These are phyloP conservation scores for Xanthoparmelia taractica DNA, from an alignment of 495 filamentous ascomycete species.

Conservation along the genomic window DNA sequence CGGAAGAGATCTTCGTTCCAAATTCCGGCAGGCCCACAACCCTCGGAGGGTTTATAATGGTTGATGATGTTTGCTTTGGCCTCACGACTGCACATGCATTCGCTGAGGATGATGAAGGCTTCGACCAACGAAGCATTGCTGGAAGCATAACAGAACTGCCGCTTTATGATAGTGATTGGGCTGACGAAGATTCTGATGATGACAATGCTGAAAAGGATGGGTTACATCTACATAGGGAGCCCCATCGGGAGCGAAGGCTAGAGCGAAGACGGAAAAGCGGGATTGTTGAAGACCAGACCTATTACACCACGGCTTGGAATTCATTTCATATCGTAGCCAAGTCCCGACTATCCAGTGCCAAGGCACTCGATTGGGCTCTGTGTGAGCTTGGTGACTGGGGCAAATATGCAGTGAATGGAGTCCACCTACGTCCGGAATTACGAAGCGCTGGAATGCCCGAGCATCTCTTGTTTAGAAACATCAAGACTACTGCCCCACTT, in stretches of 20 bases:
- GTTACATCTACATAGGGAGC: not conserved
- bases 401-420: constrained; percentile 9
- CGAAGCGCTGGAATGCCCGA: not conserved
- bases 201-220: not conserved
- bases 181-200: not conserved
- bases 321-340: constrained; percentile 1
- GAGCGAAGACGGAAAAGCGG: not conserved
- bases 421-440: not conserved
- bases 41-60: not conserved
- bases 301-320: constrained; percentile 6
- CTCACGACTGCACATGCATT: constrained; percentile 10
- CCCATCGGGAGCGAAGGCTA: not conserved
- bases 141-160: not conserved
- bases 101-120: constrained; percentile 2
- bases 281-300: not conserved
- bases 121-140: not conserved
- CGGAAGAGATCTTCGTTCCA: constrained; percentile 1
- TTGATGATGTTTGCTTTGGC: constrained; percentile 6
- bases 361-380: constrained; percentile 11
- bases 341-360: not conserved
- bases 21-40: not conserved
- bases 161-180: constrained; percentile 8
- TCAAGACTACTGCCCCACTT: constrained; percentile 3
- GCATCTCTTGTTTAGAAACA: constrained; percentile 4
- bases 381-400: constrained; percentile 4